A percentile compares a stretch with the other conserved stretches of the same genome.
These are phyloP conservation scores for Phytophthora pistaciae DNA, from an alignment of 352 stramenopile species.

Conservation along the genomic window DNA sequence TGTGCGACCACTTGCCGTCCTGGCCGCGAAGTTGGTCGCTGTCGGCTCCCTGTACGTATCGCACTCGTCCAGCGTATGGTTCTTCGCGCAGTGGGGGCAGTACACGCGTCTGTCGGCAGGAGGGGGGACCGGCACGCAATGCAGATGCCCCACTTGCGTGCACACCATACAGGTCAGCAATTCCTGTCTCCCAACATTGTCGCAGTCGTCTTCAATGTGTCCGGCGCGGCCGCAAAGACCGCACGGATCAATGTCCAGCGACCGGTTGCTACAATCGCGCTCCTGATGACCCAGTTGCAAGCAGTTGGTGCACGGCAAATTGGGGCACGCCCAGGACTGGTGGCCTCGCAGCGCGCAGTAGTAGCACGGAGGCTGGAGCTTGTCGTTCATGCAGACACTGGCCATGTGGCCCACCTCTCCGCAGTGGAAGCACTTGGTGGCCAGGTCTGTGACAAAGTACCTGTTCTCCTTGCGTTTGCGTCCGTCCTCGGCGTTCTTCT, in stretches of 20 bases:
- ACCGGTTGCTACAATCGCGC: constrained; percentile 65
- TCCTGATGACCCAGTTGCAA: constrained; percentile 75
- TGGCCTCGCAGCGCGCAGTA: constrained; percentile 83
- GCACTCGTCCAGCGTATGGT: constrained; percentile 62
- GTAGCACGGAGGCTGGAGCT: constrained; percentile 78
- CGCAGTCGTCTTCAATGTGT: constrained; percentile 56
- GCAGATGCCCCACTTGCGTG: constrained; percentile 63
- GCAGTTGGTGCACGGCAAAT: constrained; percentile 75
- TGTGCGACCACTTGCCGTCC: constrained; percentile 46
- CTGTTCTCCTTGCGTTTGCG: constrained; percentile 71
- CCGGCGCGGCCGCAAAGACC: constrained; percentile 62
- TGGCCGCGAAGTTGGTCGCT: constrained; percentile 52
- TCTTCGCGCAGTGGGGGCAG: constrained; percentile 70
- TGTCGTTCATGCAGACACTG: constrained; percentile 79
- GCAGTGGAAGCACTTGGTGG: constrained; percentile 89
- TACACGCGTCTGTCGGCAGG: constrained; percentile 78
- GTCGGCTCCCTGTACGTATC: constrained; percentile 55
- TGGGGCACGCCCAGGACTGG: constrained; percentile 70
- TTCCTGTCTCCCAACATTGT: constrained; percentile 37
- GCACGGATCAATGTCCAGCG: constrained; percentile 50
- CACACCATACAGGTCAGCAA: constrained; percentile 84
- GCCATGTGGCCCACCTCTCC: constrained; percentile 83
- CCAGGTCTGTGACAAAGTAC: constrained; percentile 86
- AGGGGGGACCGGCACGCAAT: constrained; percentile 72
- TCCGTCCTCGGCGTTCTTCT: constrained; percentile 37